phyloP scores from a whole-genome alignment of 495 filamentous ascomycete genomes.

The Daldinia loculata region DNA sequence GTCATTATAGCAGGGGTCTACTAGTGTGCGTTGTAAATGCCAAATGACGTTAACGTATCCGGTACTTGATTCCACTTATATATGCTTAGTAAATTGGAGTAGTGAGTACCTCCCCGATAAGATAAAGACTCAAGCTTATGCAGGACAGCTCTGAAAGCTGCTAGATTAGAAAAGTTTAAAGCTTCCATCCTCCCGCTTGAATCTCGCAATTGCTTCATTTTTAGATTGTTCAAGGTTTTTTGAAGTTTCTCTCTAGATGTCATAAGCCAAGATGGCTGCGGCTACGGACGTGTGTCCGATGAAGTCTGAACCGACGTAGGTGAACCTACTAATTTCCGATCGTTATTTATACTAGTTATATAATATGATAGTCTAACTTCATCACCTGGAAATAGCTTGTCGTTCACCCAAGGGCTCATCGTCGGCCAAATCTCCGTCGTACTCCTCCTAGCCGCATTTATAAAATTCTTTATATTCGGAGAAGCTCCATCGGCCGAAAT shows the following conservation, averaged over 20 bases:
- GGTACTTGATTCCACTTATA: constrained; percentile 2
- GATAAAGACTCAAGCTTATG: constrained; percentile 38
- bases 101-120: constrained; percentile 37
- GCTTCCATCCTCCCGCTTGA: constrained; percentile 13
- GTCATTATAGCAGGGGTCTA: constrained; percentile 32
- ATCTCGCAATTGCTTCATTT: constrained; percentile 9
- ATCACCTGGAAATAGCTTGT: constrained; percentile 64
- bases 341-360: constrained; percentile 14
- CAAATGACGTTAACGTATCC: constrained; percentile 29
- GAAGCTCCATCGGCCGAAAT: constrained; percentile 86
- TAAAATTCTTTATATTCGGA: constrained; percentile 99
- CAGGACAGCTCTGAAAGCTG: constrained; percentile 13
- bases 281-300: constrained; percentile 52
- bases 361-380: constrained; percentile 32
- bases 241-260: constrained; percentile 5
- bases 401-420: constrained; percentile 92
- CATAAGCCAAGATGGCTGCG: constrained; percentile 41
- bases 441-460: constrained; percentile 89
- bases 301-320: constrained; percentile 57
- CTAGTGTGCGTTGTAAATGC: constrained; percentile 1
- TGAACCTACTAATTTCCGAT: constrained; percentile 23
- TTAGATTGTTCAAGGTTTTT: constrained; percentile 6
- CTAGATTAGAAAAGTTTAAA: constrained; percentile 16
- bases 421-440: constrained; percentile 93
- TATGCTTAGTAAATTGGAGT: constrained; percentile 2